A percentile compares a stretch with the other conserved stretches of the same genome.
Evolutionary conservation across 1,284 basidiomycete genomes (phyloP).

Genomic region (Moniliophthora roreri): DNA sequence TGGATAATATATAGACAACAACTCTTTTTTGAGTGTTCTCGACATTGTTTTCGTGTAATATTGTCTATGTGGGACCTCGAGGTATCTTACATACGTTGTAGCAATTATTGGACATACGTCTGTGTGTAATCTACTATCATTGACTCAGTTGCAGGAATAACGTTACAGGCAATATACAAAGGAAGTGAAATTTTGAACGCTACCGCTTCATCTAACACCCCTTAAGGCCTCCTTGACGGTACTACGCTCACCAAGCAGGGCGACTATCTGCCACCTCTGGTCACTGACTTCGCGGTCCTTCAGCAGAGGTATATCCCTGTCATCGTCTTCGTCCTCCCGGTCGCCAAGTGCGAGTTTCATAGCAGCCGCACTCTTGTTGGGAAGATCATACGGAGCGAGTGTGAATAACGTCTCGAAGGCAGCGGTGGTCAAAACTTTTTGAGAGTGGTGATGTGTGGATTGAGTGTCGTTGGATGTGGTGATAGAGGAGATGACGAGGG

Average conservation of each 20-base stretch:
- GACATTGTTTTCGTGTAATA: no score
- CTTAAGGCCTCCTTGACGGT: constrained; percentile 65
- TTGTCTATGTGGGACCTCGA: no score
- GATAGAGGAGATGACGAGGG: constrained; percentile 74
- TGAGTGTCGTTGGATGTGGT: constrained; percentile 48
- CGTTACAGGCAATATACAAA: no score
- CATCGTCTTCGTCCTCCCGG: constrained; percentile 44
- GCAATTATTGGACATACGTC: no score
- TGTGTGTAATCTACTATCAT: no score
- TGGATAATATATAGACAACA: neutral
- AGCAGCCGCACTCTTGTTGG: constrained; percentile 73
- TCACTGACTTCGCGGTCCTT: constrained; percentile 68
- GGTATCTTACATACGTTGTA: no score
- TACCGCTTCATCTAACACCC: constrained; percentile 6
- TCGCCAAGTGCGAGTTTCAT: constrained; percentile 65
- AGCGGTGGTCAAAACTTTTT: constrained; percentile 56
- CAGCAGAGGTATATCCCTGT: constrained; percentile 51
- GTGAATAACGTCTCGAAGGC: constrained; percentile 78
- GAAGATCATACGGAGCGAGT: constrained; percentile 71
- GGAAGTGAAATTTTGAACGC: no score
- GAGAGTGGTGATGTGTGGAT: constrained; percentile 38
- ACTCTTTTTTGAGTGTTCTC: no score
- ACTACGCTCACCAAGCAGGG: constrained; percentile 71
- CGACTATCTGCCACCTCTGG: constrained; percentile 72
- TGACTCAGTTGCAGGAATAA: no score